Evolutionary conservation across 2,329 filamentous ascomycete genomes (phyloP), one percentile per base, ranked within the genome.

Genomic region (Aureobasidium sp.): DNA sequence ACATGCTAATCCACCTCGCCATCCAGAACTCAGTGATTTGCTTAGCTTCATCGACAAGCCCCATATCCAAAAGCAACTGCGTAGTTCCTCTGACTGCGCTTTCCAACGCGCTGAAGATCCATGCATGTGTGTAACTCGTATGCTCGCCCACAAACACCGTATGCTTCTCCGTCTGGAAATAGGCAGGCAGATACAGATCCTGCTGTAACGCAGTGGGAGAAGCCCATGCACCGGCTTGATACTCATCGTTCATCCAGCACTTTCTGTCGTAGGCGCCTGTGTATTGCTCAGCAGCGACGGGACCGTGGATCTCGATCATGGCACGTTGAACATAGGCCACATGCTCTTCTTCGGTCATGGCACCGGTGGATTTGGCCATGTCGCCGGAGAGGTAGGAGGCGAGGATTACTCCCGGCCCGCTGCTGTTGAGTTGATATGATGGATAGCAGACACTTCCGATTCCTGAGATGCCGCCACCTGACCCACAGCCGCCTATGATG

Each of bases 31-130:
- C 76, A 1, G 83, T 82, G 20, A 86, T 76, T 37, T 78, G 73
- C 74, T 89, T 89, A 0, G 86, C 87, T 73, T 89, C 87, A 70
- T 89, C 87, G 0, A 89, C 85, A 48, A 89, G 71, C 0, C 87
- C 87, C 69, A 88, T 74, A 72, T 82, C 81, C 20, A 88, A 74
- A 71, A 89, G 72, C 64, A 89, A 66, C 72, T 90, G 85, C 5
- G 84, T 79, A 0, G 84, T 83, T 0, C 87, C 85, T 1, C 87
- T 77, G 1, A 89, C 82, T 0, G 84, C 86, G 12, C 83, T 87
- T 69, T 90, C 87, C 5, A 90, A 74, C 0, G 87, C 87, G 2
- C 81, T 84, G 36, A 82, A 81, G 55, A 88, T 87, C 86, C 86
- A 89, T 1, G 85, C 86, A 69, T 90, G 87, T 0, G 87, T 90